Evolutionary conservation across 805 yeast species (phyloP).

Genomic region (Candida oleophila): DNA sequence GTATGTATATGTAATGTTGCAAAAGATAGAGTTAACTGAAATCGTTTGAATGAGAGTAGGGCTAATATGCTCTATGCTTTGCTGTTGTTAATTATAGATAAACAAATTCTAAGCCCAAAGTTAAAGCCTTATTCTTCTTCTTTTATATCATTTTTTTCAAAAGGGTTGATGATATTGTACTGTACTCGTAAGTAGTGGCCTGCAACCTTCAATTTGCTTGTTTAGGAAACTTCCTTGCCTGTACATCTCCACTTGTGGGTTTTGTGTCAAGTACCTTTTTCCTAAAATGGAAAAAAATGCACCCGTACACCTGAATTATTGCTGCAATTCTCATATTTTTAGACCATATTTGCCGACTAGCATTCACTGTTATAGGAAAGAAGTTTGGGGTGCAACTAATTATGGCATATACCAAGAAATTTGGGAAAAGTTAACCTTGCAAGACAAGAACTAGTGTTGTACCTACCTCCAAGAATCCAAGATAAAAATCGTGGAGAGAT

Average conservation of each 20-base stretch:
- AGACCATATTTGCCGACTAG: not conserved
- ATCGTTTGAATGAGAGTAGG: not conserved
- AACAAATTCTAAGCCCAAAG: not conserved
- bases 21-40: not conserved
- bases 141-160: not conserved
- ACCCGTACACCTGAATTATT: not conserved
- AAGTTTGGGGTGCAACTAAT: not conserved
- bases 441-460: too few relatives aligned
- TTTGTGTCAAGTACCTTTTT: not conserved
- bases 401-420: not conserved
- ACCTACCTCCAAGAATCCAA: too few relatives aligned
- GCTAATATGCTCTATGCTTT: not conserved
- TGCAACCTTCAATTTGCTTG: not conserved
- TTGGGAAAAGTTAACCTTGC: too few relatives aligned
- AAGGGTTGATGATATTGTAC: not conserved
- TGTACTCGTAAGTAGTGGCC: not conserved
- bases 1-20: constrained; percentile 2
- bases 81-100: not conserved
- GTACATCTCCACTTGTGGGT: not conserved
- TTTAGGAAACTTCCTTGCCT: not conserved
- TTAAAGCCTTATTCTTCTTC: not conserved
- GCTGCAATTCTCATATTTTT: not conserved
- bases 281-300: not conserved
- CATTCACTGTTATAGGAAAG: not conserved
- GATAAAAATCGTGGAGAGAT: not conserved